Conservation (phyloP, 2,329 filamentous ascomycete species). For the Penicillium palitans region DNA sequence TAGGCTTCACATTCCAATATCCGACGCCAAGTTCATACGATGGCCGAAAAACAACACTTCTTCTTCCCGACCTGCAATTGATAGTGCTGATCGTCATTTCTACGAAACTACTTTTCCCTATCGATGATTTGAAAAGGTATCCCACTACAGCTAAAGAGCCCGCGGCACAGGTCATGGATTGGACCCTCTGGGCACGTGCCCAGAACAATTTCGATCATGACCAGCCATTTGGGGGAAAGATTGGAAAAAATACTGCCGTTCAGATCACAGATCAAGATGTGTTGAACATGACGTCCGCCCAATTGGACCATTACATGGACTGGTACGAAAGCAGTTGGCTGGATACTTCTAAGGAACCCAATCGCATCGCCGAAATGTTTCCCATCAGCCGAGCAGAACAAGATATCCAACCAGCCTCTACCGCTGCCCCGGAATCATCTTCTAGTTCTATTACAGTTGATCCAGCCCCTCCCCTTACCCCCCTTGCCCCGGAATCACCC, state of each 20-base stretch:
- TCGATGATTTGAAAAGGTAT: conserved; percentile 59
- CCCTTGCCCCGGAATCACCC: neutral
- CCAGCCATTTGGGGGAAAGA: conserved; percentile 32
- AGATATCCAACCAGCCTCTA: conserved; percentile 13
- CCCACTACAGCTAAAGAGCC: conserved; percentile 56
- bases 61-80: conserved; percentile 74
- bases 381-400: conserved; percentile 32
- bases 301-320: conserved; percentile 74
- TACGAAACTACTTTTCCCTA: conserved; percentile 76
- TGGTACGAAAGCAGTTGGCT: conserved; percentile 72
- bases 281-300: conserved; percentile 58
- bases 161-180: conserved; percentile 64
- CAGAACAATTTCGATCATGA: conserved; percentile 46
- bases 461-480: neutral
- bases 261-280: conserved; percentile 63
- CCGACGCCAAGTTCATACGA: conserved; percentile 40
- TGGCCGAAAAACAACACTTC: conserved; percentile 41
- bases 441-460: conserved; percentile 12
- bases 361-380: conserved; percentile 46
- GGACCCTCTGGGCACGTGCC: conserved; percentile 65
- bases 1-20: conserved; percentile 61
- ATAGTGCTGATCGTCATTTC: conserved; percentile 70
- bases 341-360: conserved; percentile 29
- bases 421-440: conserved; percentile 2
- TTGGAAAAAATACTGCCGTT: conserved; percentile 52